Evolutionary conservation across 306 rosid species (phyloP).

Genomic region (Cucurbita argyrosperma): DNA sequence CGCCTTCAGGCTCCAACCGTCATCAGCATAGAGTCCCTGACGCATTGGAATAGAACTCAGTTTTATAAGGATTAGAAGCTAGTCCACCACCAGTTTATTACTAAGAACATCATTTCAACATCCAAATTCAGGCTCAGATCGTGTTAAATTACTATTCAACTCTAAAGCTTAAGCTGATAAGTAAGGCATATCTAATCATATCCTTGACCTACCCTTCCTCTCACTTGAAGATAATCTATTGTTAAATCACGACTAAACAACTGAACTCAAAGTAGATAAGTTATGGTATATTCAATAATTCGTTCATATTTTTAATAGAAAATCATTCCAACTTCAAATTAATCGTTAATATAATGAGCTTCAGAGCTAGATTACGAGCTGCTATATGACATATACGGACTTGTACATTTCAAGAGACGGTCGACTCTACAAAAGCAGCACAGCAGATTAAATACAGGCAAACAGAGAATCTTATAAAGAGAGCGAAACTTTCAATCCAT

Average conservation of each 20-base stretch:
- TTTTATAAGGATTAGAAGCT: neutral
- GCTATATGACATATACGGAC: constrained; percentile 12
- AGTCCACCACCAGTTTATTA: neutral
- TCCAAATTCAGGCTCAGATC: neutral
- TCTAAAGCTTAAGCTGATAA: neutral
- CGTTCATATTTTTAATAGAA: neutral
- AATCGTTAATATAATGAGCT: neutral
- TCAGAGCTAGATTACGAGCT: constrained; percentile 7
- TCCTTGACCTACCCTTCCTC: no score
- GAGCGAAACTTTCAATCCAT: neutral
- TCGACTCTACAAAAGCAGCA: constrained; percentile 29
- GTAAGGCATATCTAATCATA: no score
- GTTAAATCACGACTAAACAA: neutral
- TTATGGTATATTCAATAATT: no score
- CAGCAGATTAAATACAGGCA: neutral
- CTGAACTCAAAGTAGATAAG: no score
- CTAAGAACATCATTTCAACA: neutral
- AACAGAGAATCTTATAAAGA: neutral
- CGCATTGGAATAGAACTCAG: neutral
- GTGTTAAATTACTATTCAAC: neutral
- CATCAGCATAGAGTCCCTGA: constrained; percentile 23
- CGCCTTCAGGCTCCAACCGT: constrained; percentile 29
- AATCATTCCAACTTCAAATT: neutral
- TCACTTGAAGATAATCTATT: neutral
- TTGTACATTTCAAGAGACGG: constrained; percentile 32